These are phyloP conservation scores for Rosa rugosa DNA, from an alignment of 306 rosid species.

Conservation along the genomic window DNA sequence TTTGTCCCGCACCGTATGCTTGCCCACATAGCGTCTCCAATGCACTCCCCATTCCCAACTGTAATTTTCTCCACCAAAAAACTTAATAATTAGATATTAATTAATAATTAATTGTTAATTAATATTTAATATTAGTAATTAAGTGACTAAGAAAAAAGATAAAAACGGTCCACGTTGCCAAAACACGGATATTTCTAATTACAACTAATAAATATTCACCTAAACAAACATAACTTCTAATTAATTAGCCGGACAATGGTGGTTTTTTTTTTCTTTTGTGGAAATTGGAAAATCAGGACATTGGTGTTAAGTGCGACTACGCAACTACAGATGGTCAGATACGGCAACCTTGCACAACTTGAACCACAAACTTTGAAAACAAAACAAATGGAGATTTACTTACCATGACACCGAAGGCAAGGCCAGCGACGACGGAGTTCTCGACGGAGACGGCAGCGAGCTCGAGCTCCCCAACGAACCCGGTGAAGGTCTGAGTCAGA, in stretches of 20 bases:
- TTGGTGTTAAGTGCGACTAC: background rate
- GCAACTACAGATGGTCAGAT: background rate
- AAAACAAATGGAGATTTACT: background rate
- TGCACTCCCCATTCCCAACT: conserved; percentile 94
- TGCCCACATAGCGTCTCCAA: conserved; percentile 82
- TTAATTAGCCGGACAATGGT: too few relatives aligned
- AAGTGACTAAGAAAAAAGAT: too few relatives aligned
- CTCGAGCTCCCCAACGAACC: conserved; percentile 46
- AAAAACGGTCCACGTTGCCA: too few relatives aligned
- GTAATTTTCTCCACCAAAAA: conserved; percentile 14
- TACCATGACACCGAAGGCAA: conserved; percentile 76
- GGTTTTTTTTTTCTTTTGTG: too few relatives aligned
- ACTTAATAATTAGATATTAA: background rate
- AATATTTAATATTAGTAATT: background rate
- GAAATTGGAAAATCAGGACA: background rate
- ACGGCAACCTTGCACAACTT: background rate
- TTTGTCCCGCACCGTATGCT: conserved; percentile 74
- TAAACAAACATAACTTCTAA: too few relatives aligned
- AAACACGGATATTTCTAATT: too few relatives aligned
- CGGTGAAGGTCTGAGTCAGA: conserved; percentile 57
- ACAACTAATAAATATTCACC: too few relatives aligned
- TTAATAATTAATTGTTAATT: background rate
- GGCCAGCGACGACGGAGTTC: conserved; percentile 66
- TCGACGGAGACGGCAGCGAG: conserved; percentile 76
- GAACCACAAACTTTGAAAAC: background rate